Percentiles rank a stretch among this genome's conserved stretches.
Evolutionary conservation across 116 monocot species (phyloP).

Genomic region (Dioscorea cayenensis): DNA sequence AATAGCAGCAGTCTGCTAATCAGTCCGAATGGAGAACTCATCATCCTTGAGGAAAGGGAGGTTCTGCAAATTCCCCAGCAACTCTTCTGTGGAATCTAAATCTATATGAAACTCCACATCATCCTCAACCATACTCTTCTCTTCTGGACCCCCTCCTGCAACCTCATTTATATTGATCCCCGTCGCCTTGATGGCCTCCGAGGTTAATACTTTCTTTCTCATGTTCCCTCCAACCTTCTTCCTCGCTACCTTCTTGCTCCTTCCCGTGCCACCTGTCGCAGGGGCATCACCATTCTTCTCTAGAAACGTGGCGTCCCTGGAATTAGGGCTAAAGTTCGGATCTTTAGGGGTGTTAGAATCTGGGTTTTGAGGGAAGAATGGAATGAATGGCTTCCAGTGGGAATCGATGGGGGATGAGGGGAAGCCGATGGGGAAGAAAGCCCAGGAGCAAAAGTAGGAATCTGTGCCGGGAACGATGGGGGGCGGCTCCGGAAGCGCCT

Average conservation of each 20-base stretch:
- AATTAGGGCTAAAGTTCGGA: neutral
- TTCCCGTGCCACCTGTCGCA: neutral
- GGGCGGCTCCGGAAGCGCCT: constrained; percentile 15
- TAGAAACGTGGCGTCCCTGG: neutral
- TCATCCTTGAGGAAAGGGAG: constrained; percentile 4
- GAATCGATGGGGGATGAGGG: neutral
- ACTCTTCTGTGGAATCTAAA: neutral
- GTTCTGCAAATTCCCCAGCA: constrained; percentile 9
- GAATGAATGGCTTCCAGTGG: constrained; percentile 1
- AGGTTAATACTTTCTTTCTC: neutral
- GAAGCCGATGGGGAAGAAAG: constrained; percentile 31
- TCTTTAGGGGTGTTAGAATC: neutral
- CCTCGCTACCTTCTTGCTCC: constrained; percentile 9
- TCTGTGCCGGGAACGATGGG: constrained; percentile 30
- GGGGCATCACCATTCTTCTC: neutral
- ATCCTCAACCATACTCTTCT: neutral
- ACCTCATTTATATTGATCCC: neutral
- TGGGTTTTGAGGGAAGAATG: constrained; percentile 1
- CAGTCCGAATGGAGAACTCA: neutral
- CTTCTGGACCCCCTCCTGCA: neutral
- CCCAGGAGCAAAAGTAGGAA: constrained; percentile 37
- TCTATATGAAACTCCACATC: constrained; percentile 1
- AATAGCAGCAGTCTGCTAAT: too few species aligned
- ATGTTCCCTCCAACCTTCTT: constrained; percentile 7
- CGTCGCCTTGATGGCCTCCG: neutral